Evolutionary conservation across 805 yeast species (phyloP), one percentile per base, ranked within the genome.

Genomic region (Lachancea quebecensis): DNA sequence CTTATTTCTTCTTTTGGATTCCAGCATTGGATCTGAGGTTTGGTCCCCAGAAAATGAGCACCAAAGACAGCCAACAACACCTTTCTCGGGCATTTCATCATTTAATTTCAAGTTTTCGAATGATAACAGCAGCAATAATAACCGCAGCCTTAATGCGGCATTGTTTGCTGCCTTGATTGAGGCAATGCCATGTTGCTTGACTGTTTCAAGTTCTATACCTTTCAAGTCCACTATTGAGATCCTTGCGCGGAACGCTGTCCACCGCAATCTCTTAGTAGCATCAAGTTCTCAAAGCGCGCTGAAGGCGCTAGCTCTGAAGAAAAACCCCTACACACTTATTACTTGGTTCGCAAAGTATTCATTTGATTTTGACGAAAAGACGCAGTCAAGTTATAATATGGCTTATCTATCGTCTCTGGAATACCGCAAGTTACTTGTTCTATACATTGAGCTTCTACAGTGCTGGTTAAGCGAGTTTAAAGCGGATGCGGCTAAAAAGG

Each of bases 401-500:
- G 77, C 79, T 1, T 79, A 78, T 54, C 60, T 82, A 35, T 74
- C 81, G 10, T 80, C 90, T 0, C 67, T 73, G 6, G 83, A 79
- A 42, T 84, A 82, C 53, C 75, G 77, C 40, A 67, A 69, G 38
- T 59, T 85, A 2, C 64, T 91, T 42, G 77, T 76, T 47, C 70
- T 89, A 0, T 93, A 90, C 52, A 83, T 86, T 2, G 95, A 87
- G 28, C 64, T 93, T 16, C 67, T 93, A 21, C 81, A 79, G 44
- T 79, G 87, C 47, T 93, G 99, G 99, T 65, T 89, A 12, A 75
- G 74, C 12, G 82, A 82, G 29, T 74, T 86, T 45, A 74, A 76
- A 47, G 60, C 59, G 4, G 57, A 65, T 11, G 56, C 58, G 17
- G 58, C 61, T 6, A 67, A 62, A 43, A 53, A 58, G 45, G 48